Base-by-base conservation (phyloP, 2,329 filamentous ascomycete species). In the Tolypocladium endophyticum region DNA sequence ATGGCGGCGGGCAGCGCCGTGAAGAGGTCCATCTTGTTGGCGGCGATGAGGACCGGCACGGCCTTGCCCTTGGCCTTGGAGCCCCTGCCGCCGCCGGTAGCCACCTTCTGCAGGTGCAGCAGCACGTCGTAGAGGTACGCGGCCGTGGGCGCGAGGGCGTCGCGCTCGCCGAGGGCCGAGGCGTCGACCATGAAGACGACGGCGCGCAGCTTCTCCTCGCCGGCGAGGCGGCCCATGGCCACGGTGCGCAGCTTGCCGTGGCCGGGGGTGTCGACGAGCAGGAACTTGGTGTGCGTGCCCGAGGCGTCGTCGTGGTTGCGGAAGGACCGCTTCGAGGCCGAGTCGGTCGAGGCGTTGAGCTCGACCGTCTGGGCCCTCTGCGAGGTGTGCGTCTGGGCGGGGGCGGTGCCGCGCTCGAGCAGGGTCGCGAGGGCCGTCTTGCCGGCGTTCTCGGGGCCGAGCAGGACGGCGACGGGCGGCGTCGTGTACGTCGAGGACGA, bases 21-120 rank as follows among this genome's bases (percentile, higher is more conserved):
- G 72, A 99, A 99, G 1, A 99, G 80, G 72, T 99, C 94, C 70
- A 92, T 83, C 80, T 99, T 99, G 75, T 97, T 99, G 58, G 92
- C 92, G 1, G 92, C 92, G 39, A 99, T 79, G 41, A 99, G 80
- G 9, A 99, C 81, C 0, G 89, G 86, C 11, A 94, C 80, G 54
- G 61, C 63, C 66, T 70, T 73, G 52, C 68, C 63, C 64, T 71
- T 73, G 59, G 66, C 63, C 56, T 68, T 71, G 38, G 66, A 66
- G 36, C 83, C 81, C 56, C 30, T 41, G 38, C 25, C 23, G 38
- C 8, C 23, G 55, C 35, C 55, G 20, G 36, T 25, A 30, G 85
- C 82, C 55, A 87, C 82, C 73, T 87, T 89, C 77, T 97, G 94
- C 61, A 99, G 79, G 3, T 83, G 72, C 3, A 97, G 80, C n/a